These are phyloP conservation scores for Vigna reflexopilosa DNA, from an alignment of 306 rosid species.

Conservation along the genomic window DNA sequence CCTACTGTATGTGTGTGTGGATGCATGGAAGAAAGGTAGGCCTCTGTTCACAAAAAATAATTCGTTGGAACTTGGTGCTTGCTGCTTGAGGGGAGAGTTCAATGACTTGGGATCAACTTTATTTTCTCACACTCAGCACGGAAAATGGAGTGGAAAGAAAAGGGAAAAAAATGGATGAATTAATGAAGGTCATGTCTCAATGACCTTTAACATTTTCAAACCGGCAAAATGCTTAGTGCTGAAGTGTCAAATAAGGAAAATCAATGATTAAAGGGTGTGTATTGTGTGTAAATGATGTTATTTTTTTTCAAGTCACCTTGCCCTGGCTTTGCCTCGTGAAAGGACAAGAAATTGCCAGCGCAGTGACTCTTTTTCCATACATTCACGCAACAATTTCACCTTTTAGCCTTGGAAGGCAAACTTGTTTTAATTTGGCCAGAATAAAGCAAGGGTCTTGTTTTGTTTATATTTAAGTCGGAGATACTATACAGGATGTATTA, in stretches of 20 bases:
- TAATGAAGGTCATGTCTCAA: not conserved
- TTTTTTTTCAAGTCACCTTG: slow-evolving; percentile 24
- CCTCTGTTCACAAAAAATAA: not conserved
- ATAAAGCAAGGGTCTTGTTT: not conserved
- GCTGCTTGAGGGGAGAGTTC: slow-evolving; percentile 12
- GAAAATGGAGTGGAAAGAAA: slow-evolving; percentile 11
- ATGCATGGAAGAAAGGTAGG: slow-evolving; percentile 11
- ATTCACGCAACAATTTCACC: slow-evolving; percentile 10
- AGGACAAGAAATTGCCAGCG: not conserved
- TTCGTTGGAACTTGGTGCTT: slow-evolving; percentile 33
- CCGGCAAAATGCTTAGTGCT: not conserved
- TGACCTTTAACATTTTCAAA: slow-evolving; percentile 4
- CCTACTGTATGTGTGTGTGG: not conserved
- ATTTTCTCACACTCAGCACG: not conserved
- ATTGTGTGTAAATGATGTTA: not conserved
- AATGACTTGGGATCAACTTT: slow-evolving; percentile 20
- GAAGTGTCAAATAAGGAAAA: slow-evolving; percentile 9
- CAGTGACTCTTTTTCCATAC: not conserved
- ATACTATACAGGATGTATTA: not conserved
- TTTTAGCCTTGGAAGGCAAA: not conserved
- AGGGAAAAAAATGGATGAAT: slow-evolving; percentile 1
- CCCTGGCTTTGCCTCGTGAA: slow-evolving; percentile 15
- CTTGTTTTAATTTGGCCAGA: not conserved
- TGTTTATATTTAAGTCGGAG: slow-evolving; percentile 2
- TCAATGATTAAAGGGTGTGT: slow-evolving; percentile 1